Conservation (phyloP, 441 rosid genomes). For the Cnidoscolus chayamansa region DNA sequence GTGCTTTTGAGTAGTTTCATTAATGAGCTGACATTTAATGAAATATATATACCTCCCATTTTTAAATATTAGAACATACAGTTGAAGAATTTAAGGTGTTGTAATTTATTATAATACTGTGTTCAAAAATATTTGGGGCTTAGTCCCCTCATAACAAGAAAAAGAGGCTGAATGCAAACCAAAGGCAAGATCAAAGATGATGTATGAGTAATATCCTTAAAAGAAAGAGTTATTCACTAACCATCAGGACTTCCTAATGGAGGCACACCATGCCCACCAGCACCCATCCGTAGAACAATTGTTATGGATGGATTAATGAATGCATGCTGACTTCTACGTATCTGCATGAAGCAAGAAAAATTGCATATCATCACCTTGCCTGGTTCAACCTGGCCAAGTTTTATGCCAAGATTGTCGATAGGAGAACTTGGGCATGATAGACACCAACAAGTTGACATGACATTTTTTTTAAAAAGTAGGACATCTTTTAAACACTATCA, state of each 20-base stretch:
- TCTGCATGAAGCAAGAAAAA: conserved; percentile 41
- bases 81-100: background rate
- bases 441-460: background rate
- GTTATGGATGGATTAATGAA: conserved; percentile 95
- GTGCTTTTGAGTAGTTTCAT: background rate
- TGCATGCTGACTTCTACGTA: conserved; percentile 96
- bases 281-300: conserved; percentile 91
- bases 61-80: background rate
- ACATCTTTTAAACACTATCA: background rate
- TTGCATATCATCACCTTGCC: conserved; percentile 15
- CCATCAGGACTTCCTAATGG: conserved; percentile 99
- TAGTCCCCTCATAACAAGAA: too few species aligned
- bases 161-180: background rate
- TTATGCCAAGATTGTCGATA: background rate
- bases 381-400: conserved; percentile 3
- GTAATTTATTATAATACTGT: background rate
- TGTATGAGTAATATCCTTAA: conserved; percentile 1
- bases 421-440: background rate
- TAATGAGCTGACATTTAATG: background rate
- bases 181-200: background rate
- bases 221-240: conserved; percentile 33
- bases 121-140: too few species aligned
- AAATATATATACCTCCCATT: background rate
- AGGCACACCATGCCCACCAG: conserved; percentile 99
- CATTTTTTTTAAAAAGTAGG: background rate